Percentiles rank a stretch among this genome's conserved stretches.
phyloP scores from a whole-genome alignment of 208 protist species.

The Acanthamoeba lenticulata region DNA sequence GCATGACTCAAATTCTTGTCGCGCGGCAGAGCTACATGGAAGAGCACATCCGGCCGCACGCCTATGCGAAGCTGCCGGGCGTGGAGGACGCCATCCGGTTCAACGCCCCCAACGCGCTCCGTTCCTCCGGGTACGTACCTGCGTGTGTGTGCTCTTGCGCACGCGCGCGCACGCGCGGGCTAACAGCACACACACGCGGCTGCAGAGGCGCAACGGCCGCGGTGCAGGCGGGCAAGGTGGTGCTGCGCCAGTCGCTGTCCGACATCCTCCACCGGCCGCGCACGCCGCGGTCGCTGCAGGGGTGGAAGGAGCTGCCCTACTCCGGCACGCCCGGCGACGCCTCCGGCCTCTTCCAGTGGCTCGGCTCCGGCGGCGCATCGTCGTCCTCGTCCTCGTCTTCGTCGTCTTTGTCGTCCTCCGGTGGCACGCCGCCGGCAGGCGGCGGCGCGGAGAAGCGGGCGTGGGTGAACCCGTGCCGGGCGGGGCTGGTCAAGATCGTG shows the following conservation, averaged over 20 bases:
- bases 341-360: not conserved
- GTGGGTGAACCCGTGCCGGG: constrained; percentile 41
- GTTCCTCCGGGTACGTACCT: not conserved
- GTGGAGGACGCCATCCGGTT: constrained; percentile 2
- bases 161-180: too few relatives aligned
- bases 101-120: not conserved
- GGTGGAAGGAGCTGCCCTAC: constrained; percentile 47
- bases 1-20: too few relatives aligned
- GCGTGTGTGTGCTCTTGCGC: not conserved
- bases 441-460: not conserved
- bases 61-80: not conserved
- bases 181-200: too few relatives aligned
- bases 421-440: not conserved
- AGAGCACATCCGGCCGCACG: not conserved
- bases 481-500: not conserved
- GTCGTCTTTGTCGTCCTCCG: not conserved
- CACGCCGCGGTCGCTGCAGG: not conserved
- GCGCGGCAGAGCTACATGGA: not conserved
- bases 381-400: not conserved
- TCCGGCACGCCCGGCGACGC: constrained; percentile 11
- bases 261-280: constrained; percentile 34
- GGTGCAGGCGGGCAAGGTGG: not conserved
- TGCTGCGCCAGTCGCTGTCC: not conserved
- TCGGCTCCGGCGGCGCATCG: not conserved
- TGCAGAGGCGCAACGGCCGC: not conserved